Conservation (phyloP, 2,329 filamentous ascomycete genomes). For the Nemania serpens region DNA sequence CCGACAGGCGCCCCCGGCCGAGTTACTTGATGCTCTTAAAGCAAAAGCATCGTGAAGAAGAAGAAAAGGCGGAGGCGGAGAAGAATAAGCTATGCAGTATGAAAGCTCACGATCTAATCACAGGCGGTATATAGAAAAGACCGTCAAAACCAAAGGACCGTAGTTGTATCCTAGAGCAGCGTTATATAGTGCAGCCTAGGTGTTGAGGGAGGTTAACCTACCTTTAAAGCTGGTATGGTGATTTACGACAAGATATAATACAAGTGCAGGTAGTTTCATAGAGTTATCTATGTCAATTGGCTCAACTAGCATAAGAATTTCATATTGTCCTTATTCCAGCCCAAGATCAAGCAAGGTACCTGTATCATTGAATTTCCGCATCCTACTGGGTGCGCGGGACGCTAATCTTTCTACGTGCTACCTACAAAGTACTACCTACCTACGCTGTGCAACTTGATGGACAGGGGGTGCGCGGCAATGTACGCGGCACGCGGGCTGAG, state of each 20-base stretch:
- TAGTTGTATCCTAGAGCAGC: not conserved
- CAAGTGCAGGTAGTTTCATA: too few relatives aligned
- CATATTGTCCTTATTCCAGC: too few relatives aligned
- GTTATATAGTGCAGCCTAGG: slow-evolving; percentile 6
- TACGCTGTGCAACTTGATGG: not conserved
- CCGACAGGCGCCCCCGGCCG: slow-evolving; percentile 84
- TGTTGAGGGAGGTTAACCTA: not conserved
- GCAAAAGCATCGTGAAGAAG: slow-evolving; percentile 33
- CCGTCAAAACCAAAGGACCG: not conserved
- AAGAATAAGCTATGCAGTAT: not conserved
- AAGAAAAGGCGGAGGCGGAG: too few relatives aligned
- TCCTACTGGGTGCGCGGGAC: too few relatives aligned
- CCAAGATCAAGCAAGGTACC: too few relatives aligned
- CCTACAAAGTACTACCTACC: too few relatives aligned
- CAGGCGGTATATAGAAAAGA: slow-evolving; percentile 9
- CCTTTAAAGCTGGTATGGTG: not conserved
- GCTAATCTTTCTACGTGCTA: too few relatives aligned
- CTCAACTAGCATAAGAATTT: too few relatives aligned
- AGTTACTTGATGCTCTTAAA: slow-evolving; percentile 72
- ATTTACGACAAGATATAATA: not conserved
- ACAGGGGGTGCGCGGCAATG: slow-evolving; percentile 18
- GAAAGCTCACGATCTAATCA: slow-evolving; percentile 11
- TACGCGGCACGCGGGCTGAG: slow-evolving; percentile 23
- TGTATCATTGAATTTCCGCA: too few relatives aligned
- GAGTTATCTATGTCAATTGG: too few relatives aligned